Evolutionary conservation across 148 eudicot species (phyloP).

Genomic region (Mesembryanthemum crystallinum): DNA sequence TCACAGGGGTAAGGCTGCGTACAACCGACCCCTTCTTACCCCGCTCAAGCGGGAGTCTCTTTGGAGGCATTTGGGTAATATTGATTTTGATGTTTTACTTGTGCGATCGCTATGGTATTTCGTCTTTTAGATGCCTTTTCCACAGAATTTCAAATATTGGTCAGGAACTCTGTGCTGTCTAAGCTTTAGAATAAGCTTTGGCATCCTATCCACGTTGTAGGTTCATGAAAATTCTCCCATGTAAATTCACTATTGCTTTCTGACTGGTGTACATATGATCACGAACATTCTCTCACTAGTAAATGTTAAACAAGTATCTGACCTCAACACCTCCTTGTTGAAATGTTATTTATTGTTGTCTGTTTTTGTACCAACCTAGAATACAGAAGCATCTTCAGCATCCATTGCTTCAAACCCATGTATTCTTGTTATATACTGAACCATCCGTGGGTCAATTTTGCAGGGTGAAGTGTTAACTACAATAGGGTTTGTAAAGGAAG

Average conservation of each 20-base stretch:
- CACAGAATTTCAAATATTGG: neutral
- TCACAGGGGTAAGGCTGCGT: too few species aligned
- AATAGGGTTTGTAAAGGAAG: slow-evolving; percentile 91
- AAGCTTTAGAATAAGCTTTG: neutral
- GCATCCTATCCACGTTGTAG: neutral
- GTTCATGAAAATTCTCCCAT: neutral
- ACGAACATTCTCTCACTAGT: neutral
- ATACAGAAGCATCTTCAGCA: neutral
- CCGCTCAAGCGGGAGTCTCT: too few species aligned
- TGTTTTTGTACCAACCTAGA: neutral
- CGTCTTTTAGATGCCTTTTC: neutral
- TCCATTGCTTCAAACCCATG: neutral
- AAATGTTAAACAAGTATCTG: neutral
- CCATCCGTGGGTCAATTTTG: slow-evolving; percentile 18
- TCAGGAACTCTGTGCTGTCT: neutral
- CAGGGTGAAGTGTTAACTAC: slow-evolving; percentile 78
- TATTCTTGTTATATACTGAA: slow-evolving; percentile 2
- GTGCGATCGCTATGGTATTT: neutral
- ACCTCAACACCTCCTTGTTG: neutral
- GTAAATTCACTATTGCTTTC: neutral
- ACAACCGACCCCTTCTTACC: too few species aligned
- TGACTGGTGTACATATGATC: neutral
- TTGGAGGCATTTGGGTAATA: too few species aligned
- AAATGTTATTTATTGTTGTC: neutral
- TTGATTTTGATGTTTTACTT: neutral